Percentiles rank a stretch among this genome's conserved stretches.
Conservation (phyloP, 2,329 filamentous ascomycete genomes). For the Myriangium duriaei region DNA sequence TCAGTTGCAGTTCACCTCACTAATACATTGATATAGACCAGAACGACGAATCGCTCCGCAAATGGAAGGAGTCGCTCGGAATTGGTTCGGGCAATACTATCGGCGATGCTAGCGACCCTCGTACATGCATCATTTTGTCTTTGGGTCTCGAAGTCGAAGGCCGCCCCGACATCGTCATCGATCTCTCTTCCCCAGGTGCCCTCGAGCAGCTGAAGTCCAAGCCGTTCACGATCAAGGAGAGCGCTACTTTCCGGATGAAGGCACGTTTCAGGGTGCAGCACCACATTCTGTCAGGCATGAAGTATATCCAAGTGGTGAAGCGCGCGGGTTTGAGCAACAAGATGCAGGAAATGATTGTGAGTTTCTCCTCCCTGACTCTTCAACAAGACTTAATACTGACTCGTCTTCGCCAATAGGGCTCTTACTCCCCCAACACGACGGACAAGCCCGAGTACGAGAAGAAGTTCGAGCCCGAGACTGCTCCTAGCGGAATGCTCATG, state of each 20-base stretch:
- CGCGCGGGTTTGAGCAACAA: slow-evolving; percentile 80
- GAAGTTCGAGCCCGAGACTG: slow-evolving; percentile 85
- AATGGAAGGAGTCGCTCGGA: slow-evolving; percentile 95
- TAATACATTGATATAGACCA: slow-evolving; percentile 37
- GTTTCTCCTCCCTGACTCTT: slow-evolving; percentile 24
- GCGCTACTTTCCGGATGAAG: slow-evolving; percentile 85
- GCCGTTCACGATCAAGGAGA: slow-evolving; percentile 97
- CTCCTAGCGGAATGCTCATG: slow-evolving; percentile 78
- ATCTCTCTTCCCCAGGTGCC: slow-evolving; percentile 62
- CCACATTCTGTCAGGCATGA: slow-evolving; percentile 85
- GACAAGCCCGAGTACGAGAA: slow-evolving; percentile 78
- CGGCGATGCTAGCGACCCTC: slow-evolving; percentile 55
- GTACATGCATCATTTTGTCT: slow-evolving; percentile 85
- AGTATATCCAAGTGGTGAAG: slow-evolving; percentile 92
- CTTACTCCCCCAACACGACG: slow-evolving; percentile 84
- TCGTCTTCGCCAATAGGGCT: slow-evolving; percentile 46
- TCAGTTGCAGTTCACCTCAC: too few relatives aligned
- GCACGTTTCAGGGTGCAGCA: slow-evolving; percentile 92
- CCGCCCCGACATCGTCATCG: slow-evolving; percentile 75
- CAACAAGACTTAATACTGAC: neutral
- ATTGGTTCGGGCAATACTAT: slow-evolving; percentile 50
- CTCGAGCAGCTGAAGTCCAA: slow-evolving; percentile 72
- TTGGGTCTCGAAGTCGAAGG: slow-evolving; percentile 79
- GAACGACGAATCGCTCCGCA: slow-evolving; percentile 84
- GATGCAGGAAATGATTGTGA: slow-evolving; percentile 94